These are phyloP conservation scores for Omphalea diandra DNA, from an alignment of 441 rosid genomes.

Conservation along the genomic window DNA sequence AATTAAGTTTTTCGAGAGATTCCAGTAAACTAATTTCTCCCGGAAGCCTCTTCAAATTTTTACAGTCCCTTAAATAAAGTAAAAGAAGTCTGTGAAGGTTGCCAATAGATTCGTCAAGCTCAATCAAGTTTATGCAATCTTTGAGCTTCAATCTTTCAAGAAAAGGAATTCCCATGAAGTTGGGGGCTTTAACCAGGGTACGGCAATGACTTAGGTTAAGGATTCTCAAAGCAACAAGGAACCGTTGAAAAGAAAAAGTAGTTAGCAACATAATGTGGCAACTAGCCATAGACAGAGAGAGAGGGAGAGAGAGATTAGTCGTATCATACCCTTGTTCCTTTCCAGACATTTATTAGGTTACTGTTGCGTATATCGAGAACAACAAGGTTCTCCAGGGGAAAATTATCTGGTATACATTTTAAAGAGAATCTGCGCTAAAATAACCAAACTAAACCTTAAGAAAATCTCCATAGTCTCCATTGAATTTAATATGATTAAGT, in stretches of 20 bases:
- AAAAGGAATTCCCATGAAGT: conserved; percentile 17
- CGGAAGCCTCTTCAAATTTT: conserved; percentile 16
- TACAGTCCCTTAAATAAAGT: conserved; percentile 15
- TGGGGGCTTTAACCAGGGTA: conserved; percentile 12
- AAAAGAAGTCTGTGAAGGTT: conserved; percentile 13
- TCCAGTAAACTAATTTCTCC: conserved; percentile 15
- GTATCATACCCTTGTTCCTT: conserved; percentile 17
- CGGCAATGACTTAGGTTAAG: conserved; percentile 14
- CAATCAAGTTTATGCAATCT: conserved; percentile 9
- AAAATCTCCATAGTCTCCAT: conserved; percentile 15
- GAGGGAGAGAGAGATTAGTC: conserved; percentile 4
- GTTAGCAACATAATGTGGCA: not conserved
- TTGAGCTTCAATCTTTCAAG: conserved; percentile 21
- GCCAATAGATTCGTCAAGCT: conserved; percentile 19
- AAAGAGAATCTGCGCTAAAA: conserved; percentile 17
- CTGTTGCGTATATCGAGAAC: conserved; percentile 24
- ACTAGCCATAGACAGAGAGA: not conserved
- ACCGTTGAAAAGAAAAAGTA: conserved; percentile 7
- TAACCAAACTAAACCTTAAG: conserved; percentile 20
- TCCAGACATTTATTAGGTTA: conserved; percentile 15
- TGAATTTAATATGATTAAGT: conserved; percentile 1
- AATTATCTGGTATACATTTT: conserved; percentile 3
- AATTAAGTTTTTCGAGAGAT: conserved; percentile 14
- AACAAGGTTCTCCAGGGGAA: conserved; percentile 15
- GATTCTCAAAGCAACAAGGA: conserved; percentile 11